Evolutionary conservation across 2,329 filamentous ascomycete species (phyloP), one percentile per base, ranked within the genome.

Genomic region (Claviceps paspali): DNA sequence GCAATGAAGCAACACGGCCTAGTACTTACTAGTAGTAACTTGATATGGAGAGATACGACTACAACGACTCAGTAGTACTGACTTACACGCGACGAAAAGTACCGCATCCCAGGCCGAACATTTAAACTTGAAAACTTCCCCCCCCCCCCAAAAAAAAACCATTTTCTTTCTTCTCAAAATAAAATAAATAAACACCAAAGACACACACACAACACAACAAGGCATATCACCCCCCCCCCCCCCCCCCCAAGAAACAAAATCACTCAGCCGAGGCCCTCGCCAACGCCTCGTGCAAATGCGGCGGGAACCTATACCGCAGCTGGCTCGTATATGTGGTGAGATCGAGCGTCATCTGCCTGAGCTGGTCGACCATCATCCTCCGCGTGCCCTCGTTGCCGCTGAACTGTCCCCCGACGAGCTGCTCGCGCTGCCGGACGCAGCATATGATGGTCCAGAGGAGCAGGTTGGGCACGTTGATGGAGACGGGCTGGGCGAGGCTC

Each of bases 301-400:
- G 81, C 35, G 85, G 84, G 62, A 96, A 72, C 52, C 91, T 78
- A 61, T 94, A 96, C 52, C 83, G 78, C 53, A 96, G 76, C 68
- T 94, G 76, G 39, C 86, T 88, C 12, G 86, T 88, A 64, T 94
- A 96, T 11, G 91, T 82, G 65, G 91, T 94, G 50, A 95, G 61
- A 59, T 96, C 88, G 57, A 86, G 77, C 28, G 83, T 86, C 63
- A 82, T 84, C 56, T 81, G 75, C 61, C 81, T 73, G 51, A 92
- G 64, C 50, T 80, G 69, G 40, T 80, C 76, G 36, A 79, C 76
- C 60, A 85, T 70, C 56, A 65, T 61, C 53, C 62, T 67, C 52
- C 69, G 66, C 45, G 68, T 79, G 39, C 71, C 71, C 51, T 77
- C 75, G 57, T 80, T 79, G 44, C 74, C 79, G 47, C 80, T 85